Base-by-base conservation (phyloP, 2,329 filamentous ascomycete genomes). In the Pestalotiopsis sp. region DNA sequence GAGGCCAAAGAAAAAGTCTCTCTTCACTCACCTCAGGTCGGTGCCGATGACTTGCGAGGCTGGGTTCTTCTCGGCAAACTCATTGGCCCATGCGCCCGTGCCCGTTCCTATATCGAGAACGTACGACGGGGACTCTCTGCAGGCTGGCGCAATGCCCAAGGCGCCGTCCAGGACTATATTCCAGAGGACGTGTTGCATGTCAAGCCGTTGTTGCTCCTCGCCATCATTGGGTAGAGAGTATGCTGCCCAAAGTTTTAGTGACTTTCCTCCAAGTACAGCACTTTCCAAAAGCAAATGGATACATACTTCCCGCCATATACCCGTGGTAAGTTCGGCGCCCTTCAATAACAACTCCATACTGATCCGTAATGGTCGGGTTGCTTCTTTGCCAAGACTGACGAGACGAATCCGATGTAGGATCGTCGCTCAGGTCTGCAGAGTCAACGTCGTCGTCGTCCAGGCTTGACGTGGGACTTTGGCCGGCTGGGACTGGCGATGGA, bases 31-130 rank as follows among this genome's bases (percentile, higher is more conserved):
- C 45, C 68, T 69, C 7, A 69, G 39, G 45, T 69, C 68, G 7
- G 36, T 69, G 1, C 68, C 68, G 13, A 69, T 49, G 14, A 69
- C 39, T 14, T 64, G 27, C 5, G 67, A 57, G 4, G 64, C n/a
- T 31, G 64, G 64, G 13, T 66, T 66, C 27, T 56, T 45, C 14
- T 66, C 64, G 5, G 64, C 64, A 66, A 66, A 66, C 23, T 66
- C 41, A n/a, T 25, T 66, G 17, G 64, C 64, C 64, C 64, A 66
- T 20, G 52, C 13, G 23, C 64, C 64, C 36, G 64, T 66, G 23
- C 64, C 64, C 5, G 41, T 57, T 1, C 36, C 64, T 11, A 66
- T 25, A 38, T 66, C 64, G 12, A 66, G 36, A 17, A 66, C 64
- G 38, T 57, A 57, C 36, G 25, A 7, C 17, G 64, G 64, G 17